Percentiles rank a stretch among this genome's conserved stretches.
phyloP scores from a whole-genome alignment of 306 rosid species.

The Myrica gale region DNA sequence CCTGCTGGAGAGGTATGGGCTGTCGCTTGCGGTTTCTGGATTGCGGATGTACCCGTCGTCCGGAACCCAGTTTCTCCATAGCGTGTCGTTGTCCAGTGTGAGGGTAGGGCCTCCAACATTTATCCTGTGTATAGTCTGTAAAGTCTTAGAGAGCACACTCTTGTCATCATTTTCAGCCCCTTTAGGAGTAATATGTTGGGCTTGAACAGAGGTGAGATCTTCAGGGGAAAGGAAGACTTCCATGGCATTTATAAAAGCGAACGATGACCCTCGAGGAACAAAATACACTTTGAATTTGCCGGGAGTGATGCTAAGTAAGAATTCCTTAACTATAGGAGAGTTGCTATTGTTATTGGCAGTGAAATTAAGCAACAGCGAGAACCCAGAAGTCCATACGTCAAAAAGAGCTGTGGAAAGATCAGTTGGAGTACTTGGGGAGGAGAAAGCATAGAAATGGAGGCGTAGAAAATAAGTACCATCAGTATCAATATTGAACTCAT shows the following conservation, averaged over 20 bases:
- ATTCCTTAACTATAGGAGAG: constrained; percentile 33
- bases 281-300: constrained; percentile 27
- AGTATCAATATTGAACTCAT: constrained; percentile 24
- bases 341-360: not conserved
- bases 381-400: constrained; percentile 36
- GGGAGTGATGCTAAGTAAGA: constrained; percentile 12
- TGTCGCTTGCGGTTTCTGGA: not conserved
- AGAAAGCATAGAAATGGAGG: constrained; percentile 44
- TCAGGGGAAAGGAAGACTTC: constrained; percentile 42
- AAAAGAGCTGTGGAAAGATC: constrained; percentile 35
- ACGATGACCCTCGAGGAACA: constrained; percentile 31
- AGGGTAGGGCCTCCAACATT: constrained; percentile 37
- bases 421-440: constrained; percentile 6
- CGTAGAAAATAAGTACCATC: constrained; percentile 35
- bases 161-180: not conserved
- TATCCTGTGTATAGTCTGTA: constrained; percentile 33
- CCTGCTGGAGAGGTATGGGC: fast-evolving
- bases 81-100: not conserved
- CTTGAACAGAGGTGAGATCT: not conserved
- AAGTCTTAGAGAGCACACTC: not conserved
- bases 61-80: constrained; percentile 32
- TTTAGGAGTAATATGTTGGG: not conserved
- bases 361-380: constrained; percentile 36
- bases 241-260: constrained; percentile 55
- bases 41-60: constrained; percentile 8